phyloP scores from a whole-genome alignment of 1,139 yeast species.

The Kurtzmaniella quercitrusa region DNA sequence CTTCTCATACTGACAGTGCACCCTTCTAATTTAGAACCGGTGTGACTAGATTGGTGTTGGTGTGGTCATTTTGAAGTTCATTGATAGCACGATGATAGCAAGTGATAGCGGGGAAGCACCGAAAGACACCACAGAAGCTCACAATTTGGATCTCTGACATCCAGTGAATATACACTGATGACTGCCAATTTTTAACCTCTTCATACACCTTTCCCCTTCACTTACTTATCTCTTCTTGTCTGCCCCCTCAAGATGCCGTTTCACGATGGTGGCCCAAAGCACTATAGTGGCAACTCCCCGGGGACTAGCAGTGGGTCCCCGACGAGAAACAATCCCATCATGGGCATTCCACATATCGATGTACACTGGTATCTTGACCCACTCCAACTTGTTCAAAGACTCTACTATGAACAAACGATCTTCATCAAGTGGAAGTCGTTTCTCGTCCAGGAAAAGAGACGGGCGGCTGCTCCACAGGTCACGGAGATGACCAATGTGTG shows the following conservation, averaged over 20 bases:
- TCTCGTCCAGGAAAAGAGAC: conserved; percentile 25
- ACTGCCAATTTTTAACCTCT: too few species aligned
- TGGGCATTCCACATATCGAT: conserved; percentile 68
- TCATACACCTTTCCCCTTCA: too few species aligned
- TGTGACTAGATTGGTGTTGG: too few species aligned
- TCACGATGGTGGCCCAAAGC: conserved; percentile 46
- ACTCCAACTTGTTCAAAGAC: conserved; percentile 50
- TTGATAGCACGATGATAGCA: too few species aligned
- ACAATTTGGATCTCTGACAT: too few species aligned
- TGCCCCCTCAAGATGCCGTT: conserved; percentile 27
- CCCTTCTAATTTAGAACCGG: too few species aligned
- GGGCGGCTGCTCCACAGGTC: conserved; percentile 16
- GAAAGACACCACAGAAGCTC: too few species aligned
- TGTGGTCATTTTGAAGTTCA: too few species aligned
- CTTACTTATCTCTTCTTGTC: too few species aligned
- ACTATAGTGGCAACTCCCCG: conserved; percentile 52
- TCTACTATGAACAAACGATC: conserved; percentile 40
- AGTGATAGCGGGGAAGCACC: too few species aligned
- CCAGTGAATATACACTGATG: too few species aligned
- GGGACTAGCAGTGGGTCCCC: conserved; percentile 53
- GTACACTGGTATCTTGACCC: conserved; percentile 65
- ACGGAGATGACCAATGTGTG: conserved; percentile 16
- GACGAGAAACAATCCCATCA: conserved; percentile 66
- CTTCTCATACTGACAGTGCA: too few species aligned
- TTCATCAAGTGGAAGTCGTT: conserved; percentile 36